A percentile compares a stretch with the other conserved stretches of the same genome.
These are phyloP conservation scores for Ampelocalamus luodianensis DNA, from an alignment of 176 grass and related monocot species.

Conservation along the genomic window DNA sequence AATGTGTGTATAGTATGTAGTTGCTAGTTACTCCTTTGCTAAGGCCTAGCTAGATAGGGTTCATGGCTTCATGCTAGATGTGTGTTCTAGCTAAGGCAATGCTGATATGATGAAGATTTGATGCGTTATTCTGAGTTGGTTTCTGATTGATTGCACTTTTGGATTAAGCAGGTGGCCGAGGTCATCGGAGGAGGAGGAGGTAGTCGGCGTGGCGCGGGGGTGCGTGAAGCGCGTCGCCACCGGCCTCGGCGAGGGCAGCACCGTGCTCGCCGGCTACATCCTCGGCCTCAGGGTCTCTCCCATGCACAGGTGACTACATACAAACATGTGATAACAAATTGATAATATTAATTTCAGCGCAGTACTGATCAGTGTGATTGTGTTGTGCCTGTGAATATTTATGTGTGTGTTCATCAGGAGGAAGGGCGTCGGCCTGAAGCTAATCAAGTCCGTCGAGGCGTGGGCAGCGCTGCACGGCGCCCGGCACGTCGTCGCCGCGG, in stretches of 20 bases:
- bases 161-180: conserved; percentile 30
- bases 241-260: not conserved
- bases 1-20: too few relatives aligned
- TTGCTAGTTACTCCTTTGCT: too few relatives aligned
- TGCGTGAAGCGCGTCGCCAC: conserved; percentile 40
- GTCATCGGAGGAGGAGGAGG: conserved; percentile 1
- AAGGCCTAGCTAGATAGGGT: not conserved
- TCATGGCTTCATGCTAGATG: not conserved
- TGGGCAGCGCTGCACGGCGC: conserved; percentile 31
- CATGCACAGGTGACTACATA: not conserved
- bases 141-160: not conserved
- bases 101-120: not conserved
- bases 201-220: conserved; percentile 32
- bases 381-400: not conserved
- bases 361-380: not conserved
- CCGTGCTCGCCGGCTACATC: conserved; percentile 26
- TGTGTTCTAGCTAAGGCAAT: not conserved
- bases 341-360: not conserved
- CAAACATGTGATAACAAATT: not conserved
- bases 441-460: conserved; percentile 26
- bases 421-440: conserved; percentile 30
- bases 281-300: conserved; percentile 40
- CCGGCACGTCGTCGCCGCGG: conserved; percentile 7
- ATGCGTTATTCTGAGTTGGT: not conserved
- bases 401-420: not conserved